Evolutionary conservation across 2,329 filamentous ascomycete genomes (phyloP).

Genomic region (Coniella lustricola): DNA sequence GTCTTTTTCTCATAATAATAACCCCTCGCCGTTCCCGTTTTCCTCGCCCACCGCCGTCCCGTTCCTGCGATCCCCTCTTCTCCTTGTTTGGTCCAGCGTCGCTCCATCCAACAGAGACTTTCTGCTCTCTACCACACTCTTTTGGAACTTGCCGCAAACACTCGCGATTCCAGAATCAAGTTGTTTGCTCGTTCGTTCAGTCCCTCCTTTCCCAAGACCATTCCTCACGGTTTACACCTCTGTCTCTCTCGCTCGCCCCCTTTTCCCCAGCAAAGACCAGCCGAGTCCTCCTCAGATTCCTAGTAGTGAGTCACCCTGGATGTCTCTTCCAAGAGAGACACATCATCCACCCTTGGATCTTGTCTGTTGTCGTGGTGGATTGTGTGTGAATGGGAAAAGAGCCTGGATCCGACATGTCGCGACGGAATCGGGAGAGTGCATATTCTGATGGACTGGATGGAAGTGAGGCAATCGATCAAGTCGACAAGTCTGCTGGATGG

Average conservation of each 20-base stretch:
- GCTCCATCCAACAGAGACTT: conserved; percentile 47
- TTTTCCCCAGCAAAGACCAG: background rate
- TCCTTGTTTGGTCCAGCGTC: conserved; percentile 26
- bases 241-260: too few relatives aligned
- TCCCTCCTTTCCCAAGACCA: background rate
- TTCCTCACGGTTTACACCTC: too few relatives aligned
- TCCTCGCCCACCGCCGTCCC: conserved; percentile 19
- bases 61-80: conserved; percentile 13
- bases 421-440: too few relatives aligned
- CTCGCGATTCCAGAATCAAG: conserved; percentile 7
- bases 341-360: too few relatives aligned
- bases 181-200: conserved; percentile 15
- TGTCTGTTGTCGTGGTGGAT: background rate
- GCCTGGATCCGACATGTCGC: too few relatives aligned
- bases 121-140: conserved; percentile 48
- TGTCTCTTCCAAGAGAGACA: too few relatives aligned
- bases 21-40: conserved; percentile 17
- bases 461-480: too few relatives aligned
- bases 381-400: too few relatives aligned
- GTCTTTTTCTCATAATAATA: conserved; percentile 6
- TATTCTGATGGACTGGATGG: too few relatives aligned
- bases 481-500: too few relatives aligned
- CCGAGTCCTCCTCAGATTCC: background rate
- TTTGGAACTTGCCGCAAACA: conserved; percentile 32
- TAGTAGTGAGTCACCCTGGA: background rate